Percentiles rank a stretch among this genome's conserved stretches.
Evolutionary conservation across 768 basidiomycete genomes (phyloP).

Genomic region (Macrocybe gigantea): DNA sequence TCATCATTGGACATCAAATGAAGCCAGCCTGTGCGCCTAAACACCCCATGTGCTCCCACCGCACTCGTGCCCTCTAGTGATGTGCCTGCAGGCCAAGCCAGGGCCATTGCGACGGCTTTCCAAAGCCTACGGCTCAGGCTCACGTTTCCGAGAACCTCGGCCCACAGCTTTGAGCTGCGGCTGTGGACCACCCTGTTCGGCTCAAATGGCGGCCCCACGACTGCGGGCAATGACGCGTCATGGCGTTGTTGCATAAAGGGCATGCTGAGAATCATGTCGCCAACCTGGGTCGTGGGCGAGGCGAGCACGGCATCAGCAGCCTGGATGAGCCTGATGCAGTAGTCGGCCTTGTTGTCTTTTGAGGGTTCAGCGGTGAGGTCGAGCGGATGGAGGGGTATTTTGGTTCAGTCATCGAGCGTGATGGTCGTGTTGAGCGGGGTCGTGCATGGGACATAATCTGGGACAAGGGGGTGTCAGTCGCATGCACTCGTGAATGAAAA

Average conservation of each 20-base stretch:
- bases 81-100: too few species aligned
- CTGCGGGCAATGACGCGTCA: too few species aligned
- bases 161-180: too few species aligned
- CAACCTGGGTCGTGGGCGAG: constrained; percentile 27
- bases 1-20: too few species aligned
- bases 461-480: background rate
- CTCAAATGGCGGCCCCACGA: too few species aligned
- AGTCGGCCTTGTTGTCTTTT: constrained; percentile 32
- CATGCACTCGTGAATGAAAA: constrained; percentile 1
- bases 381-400: constrained; percentile 66
- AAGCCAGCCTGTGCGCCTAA: too few species aligned
- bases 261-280: constrained; percentile 74
- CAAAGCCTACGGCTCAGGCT: too few species aligned
- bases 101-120: too few species aligned
- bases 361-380: constrained; percentile 55
- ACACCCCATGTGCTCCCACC: too few species aligned
- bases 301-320: constrained; percentile 38
- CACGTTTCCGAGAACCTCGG: too few species aligned
- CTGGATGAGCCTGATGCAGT: constrained; percentile 68
- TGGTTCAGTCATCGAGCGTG: constrained; percentile 50
- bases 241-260: constrained; percentile 75
- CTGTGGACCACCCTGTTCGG: too few species aligned
- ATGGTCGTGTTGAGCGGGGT: constrained; percentile 70
- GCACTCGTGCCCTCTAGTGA: too few species aligned
- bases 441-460: constrained; percentile 72